Evolutionary conservation across 768 basidiomycete species (phyloP), one percentile per base, ranked within the genome.

Genomic region (Suillus brevipes): DNA sequence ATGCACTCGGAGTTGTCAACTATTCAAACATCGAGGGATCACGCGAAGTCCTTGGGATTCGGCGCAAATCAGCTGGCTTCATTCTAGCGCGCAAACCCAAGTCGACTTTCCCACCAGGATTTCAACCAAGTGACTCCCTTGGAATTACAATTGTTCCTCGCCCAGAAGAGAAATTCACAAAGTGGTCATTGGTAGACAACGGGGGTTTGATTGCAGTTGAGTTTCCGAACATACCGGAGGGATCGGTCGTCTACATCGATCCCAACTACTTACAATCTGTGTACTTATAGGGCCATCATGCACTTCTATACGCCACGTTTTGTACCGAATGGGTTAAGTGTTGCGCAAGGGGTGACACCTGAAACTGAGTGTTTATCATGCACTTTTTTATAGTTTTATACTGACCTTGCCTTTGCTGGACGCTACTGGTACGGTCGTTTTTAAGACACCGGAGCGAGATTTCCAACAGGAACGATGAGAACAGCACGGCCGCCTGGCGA

Each of bases 401-500:
- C 49, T 25, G 6, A 50, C 20, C 20, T 47, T 43, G 18, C 43
- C 20, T 4, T 49, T 5, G 12, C 23, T 6, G 47, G n/a, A 31
- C 31, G 31, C 31, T 31, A 31, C 31, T 4, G 34, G 34, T 5
- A 13, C 23, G 16, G 28, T 52, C 50, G 25, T 28, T 25, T 49
- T 31, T 1, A 31, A 52, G 50, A 52, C 2, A 9, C 50, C 50
- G 50, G 50, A 31, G 28, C 28, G 28, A 31, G 9, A 52, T 52
- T 18, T 31, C 28, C 18, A 28, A 31, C 28, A 31, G 28, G 50
- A 31, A 34, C 20, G 31, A 36, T 13, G 18, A 3, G 6, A 13
- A 6, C 8, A 16, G 5, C 37, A 62, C 52, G 89, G 89, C 88
- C 88, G 89, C 87, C 87, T 90, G 90, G 90, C 89, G 89, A 90